phyloP scores from a whole-genome alignment of 768 basidiomycete genomes.

The Hygrophorus russula region DNA sequence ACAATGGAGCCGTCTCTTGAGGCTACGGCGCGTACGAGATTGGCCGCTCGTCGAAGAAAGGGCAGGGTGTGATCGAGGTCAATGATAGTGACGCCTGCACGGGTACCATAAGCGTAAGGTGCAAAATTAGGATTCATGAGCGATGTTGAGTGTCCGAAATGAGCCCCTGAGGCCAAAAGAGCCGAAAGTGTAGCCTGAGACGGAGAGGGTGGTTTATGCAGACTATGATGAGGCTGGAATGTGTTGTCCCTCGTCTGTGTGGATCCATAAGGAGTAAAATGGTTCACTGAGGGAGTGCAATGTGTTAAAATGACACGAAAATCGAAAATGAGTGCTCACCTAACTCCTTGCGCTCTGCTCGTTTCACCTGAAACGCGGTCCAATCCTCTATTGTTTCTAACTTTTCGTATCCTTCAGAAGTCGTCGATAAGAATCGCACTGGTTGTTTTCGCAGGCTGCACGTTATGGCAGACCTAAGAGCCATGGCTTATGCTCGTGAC shows the following conservation, averaged over 20 bases:
- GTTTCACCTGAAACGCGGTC: conserved; percentile 30
- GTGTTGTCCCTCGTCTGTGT: conserved; percentile 54
- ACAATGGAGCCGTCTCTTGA: conserved; percentile 75
- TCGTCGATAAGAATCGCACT: background rate
- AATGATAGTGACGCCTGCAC: conserved; percentile 85
- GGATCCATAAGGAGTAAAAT: conserved; percentile 67
- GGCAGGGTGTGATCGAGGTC: conserved; percentile 92
- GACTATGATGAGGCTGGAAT: conserved; percentile 61
- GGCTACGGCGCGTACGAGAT: conserved; percentile 74
- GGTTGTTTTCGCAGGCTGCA: background rate
- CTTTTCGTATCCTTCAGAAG: background rate
- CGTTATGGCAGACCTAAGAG: background rate
- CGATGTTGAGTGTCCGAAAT: conserved; percentile 79
- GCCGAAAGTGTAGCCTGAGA: conserved; percentile 70
- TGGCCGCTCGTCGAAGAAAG: conserved; percentile 81
- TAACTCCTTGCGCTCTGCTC: conserved; percentile 43
- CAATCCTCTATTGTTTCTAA: conserved; percentile 4
- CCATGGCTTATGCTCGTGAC: background rate
- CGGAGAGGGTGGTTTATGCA: conserved; percentile 50
- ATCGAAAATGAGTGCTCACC: conserved; percentile 27
- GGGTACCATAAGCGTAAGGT: conserved; percentile 87
- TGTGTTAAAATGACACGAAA: conserved; percentile 10
- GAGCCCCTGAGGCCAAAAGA: conserved; percentile 86
- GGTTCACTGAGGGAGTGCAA: conserved; percentile 33
- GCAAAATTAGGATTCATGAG: conserved; percentile 85